These are phyloP conservation scores for Coniella lustricola DNA, from an alignment of 2,329 filamentous ascomycete genomes.

Conservation along the genomic window DNA sequence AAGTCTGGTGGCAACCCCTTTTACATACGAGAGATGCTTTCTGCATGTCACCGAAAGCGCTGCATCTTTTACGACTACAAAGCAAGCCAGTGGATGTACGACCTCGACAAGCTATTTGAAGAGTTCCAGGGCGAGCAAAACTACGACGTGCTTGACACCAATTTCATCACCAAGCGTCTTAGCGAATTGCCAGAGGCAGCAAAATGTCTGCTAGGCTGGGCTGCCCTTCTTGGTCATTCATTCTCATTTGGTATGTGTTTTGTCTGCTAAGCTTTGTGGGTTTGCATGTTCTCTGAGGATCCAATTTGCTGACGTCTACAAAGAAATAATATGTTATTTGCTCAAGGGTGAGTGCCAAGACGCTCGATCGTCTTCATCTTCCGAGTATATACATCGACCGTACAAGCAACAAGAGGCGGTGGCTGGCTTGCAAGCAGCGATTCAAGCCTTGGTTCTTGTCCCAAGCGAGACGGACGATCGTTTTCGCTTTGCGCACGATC, in stretches of 20 bases:
- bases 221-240: conserved; percentile 69
- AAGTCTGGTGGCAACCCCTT: conserved; percentile 87
- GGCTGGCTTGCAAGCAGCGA: conserved; percentile 71
- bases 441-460: conserved; percentile 74
- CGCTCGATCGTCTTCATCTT: conserved; percentile 24
- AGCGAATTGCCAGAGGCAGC: conserved; percentile 67
- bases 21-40: conserved; percentile 85
- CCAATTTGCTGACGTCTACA: background rate
- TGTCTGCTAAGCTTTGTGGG: background rate
- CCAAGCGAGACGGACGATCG: conserved; percentile 77
- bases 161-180: conserved; percentile 73
- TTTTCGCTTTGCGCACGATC: conserved; percentile 83
- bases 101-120: conserved; percentile 77
- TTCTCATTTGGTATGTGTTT: conserved; percentile 61
- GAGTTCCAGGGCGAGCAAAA: conserved; percentile 75
- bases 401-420: conserved; percentile 63
- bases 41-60: conserved; percentile 71
- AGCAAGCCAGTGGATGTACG: conserved; percentile 74
- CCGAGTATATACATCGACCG: conserved; percentile 32
- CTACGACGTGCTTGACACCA: conserved; percentile 71
- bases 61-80: conserved; percentile 91
- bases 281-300: background rate
- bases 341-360: conserved; percentile 67
- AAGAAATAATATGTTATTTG: conserved; percentile 62
- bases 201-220: conserved; percentile 80